phyloP scores from a whole-genome alignment of 2,329 filamentous ascomycete species.

The Coniochaeta prunicola region DNA sequence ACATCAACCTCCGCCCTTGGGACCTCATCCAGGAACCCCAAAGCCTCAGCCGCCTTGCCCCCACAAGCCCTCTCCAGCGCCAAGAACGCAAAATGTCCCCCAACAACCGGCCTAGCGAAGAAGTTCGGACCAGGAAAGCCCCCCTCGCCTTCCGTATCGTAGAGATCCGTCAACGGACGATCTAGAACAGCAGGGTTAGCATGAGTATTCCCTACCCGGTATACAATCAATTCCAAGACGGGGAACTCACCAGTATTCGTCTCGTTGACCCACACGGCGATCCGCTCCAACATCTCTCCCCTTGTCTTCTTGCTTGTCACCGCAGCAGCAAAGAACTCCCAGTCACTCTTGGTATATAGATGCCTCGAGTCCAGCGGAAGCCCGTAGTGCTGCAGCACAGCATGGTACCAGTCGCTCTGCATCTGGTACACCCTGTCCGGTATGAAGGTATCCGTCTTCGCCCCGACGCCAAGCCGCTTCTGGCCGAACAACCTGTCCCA shows the following conservation, averaged over 20 bases:
- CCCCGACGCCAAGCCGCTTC: constrained; percentile 14
- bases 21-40: constrained; percentile 40
- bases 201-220: neutral
- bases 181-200: constrained; percentile 33
- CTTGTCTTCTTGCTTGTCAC: constrained; percentile 64
- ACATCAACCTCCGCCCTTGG: constrained; percentile 25
- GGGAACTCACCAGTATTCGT: constrained; percentile 52
- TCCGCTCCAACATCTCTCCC: constrained; percentile 63
- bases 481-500: constrained; percentile 2
- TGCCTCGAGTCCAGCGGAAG: constrained; percentile 77
- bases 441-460: constrained; percentile 45
- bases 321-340: constrained; percentile 84
- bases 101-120: constrained; percentile 76
- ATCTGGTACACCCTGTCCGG: constrained; percentile 69
- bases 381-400: constrained; percentile 74
- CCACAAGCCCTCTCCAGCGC: constrained; percentile 75
- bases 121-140: constrained; percentile 69
- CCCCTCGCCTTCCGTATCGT: constrained; percentile 71
- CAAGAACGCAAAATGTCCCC: constrained; percentile 79
- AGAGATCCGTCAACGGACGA: constrained; percentile 72
- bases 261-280: constrained; percentile 79
- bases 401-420: constrained; percentile 74
- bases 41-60: constrained; percentile 54
- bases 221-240: neutral
- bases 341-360: constrained; percentile 82